Evolutionary conservation across 1,139 yeast species (phyloP), one percentile per base, ranked within the genome.

Genomic region (Candida buenavistaensis): DNA sequence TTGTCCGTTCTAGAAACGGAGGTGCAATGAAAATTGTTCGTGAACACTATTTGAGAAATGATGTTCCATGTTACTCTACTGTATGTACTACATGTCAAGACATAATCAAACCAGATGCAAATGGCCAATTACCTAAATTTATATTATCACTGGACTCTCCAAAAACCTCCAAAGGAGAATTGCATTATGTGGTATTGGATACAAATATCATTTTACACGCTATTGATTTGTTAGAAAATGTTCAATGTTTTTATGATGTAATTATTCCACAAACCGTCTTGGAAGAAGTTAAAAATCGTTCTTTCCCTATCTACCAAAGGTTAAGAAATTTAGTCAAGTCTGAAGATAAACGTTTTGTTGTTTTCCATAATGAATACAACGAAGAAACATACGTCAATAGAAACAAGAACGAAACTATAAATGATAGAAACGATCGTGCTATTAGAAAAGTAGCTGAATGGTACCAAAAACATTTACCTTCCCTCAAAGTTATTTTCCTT

Each of bases 341-440:
- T 33, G 90, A 84, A 39, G 87, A 79, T 30, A 94, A 92, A 58
- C 69, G 97, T 43, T 88, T 90, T 54, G 77, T 86, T 28, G 95
- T 92, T 3, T 92, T 86, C 59, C 97, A 94, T 60, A 94, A 94
- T 59, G 98, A 92, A 57, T 94, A 89, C 57, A 77, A 77, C 47
- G 78, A 79, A 45, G 78, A 73, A 9, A 88, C 97, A 0, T 85
- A 72, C 55, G 70, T 82, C 3, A 67, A 67, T 14, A 78, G 97
- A 51, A 65, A 58, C 42, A 72, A 64, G 34, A 76, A 77, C 33
- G 98, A 92, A 57, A 54, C 82, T 10, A 84, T 89, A 44, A 90
- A 92, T 55, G 97, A 92, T 57, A 75, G 94, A 55, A 92, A 92
- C 52, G 97, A 92, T 59, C 68, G 97, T 47, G 90, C 97, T 12